Base-by-base conservation (phyloP, 1,284 basidiomycete genomes). In the Mycena citricolor region DNA sequence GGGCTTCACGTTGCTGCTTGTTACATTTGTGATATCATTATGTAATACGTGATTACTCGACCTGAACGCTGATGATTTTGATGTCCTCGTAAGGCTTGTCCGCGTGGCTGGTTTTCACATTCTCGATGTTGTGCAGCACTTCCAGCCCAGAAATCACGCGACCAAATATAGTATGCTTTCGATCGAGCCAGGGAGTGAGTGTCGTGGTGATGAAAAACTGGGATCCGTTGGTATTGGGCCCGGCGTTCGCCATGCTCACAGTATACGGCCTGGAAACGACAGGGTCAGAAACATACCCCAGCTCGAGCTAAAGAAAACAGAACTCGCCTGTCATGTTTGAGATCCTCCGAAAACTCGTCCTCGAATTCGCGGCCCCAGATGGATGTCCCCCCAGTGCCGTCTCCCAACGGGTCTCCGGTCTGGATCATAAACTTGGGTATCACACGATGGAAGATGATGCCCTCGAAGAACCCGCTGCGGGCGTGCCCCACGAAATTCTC, bases 381-480 rank as follows among this genome's bases (percentile, higher is more conserved):
- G 13, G 88, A 92, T 47, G 81, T 86, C 17, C 97, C 97, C n/a
- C 97, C 97, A 0, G 94, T 98, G 2, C 97, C 97, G 65, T 99
- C 94, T 13, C 93, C 95, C 4, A 97, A 70, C 1, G 97, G 97
- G 60, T 99, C 95, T 26, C 97, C 95, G 2, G 94, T 97, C 72
- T 99, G 95, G 40, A 99, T 83, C 97, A 99, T 99, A 61, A 99
- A 99, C 69, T 99, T 99, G 54, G 91, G 83, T 62, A 99, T 99
- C 53, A 99, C 90, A 48, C 97, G 89, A 65, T 99, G 97, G 76
- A 99, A 98, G 60, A 98, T 82, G 42, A 97, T 76, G 16, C 87
- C 85, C 63, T 99, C 94, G 63, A 90, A 99, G 70, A 92, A 99
- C 1, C 91, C 85, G 58, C 83, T 92, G 55, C 86, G 76, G n/a